A percentile compares a stretch with the other conserved stretches of the same genome.
Evolutionary conservation across 805 yeast genomes (phyloP).

Genomic region (Kazachstania psychrophila): DNA sequence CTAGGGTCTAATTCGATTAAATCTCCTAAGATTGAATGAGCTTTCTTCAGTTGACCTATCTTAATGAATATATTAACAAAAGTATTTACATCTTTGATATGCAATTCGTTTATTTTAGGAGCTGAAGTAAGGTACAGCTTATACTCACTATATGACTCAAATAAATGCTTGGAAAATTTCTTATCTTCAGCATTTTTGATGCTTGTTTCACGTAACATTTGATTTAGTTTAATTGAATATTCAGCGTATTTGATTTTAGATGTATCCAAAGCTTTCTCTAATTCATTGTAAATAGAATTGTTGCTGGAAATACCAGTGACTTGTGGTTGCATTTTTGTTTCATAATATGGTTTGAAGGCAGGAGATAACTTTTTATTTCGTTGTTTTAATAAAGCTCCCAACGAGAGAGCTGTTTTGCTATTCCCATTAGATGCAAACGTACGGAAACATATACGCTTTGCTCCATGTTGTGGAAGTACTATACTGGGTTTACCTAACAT

Average conservation of each 20-base stretch:
- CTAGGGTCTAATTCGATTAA: conserved; percentile 9
- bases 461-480: too few relatives aligned
- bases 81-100: conserved; percentile 5
- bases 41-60: conserved; percentile 16
- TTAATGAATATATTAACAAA: conserved; percentile 4
- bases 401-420: too few relatives aligned
- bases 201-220: neutral
- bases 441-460: too few relatives aligned
- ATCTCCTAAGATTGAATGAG: conserved; percentile 14
- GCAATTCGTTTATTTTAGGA: neutral
- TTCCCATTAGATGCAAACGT: too few relatives aligned
- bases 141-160: neutral
- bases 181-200: neutral
- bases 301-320: too few relatives aligned
- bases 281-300: too few relatives aligned
- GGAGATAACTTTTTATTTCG: too few relatives aligned
- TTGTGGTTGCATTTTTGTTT: too few relatives aligned
- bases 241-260: conserved; percentile 1
- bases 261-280: too few relatives aligned
- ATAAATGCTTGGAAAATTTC: neutral
- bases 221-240: neutral
- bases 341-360: too few relatives aligned
- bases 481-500: too few relatives aligned
- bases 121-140: neutral
- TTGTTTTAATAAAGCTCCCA: too few relatives aligned